Base-by-base conservation (phyloP, 768 basidiomycete genomes). In the Leccinellum albellum region DNA sequence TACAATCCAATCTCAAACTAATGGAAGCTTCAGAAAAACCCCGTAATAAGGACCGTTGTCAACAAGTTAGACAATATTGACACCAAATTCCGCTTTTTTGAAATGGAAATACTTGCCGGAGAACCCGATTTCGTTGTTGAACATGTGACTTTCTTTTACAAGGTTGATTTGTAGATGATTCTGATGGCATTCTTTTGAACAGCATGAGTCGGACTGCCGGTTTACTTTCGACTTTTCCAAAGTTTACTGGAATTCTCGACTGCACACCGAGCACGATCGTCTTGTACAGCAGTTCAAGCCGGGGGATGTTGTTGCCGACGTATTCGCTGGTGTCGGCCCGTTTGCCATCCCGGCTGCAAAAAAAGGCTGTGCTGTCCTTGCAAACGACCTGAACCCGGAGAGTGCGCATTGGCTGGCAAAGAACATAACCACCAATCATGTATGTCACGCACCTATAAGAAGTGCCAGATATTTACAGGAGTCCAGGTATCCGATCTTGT, bases 161-260 rank as follows among this genome's bases (percentile, higher is more conserved):
- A 32, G 31, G 15, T 45, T 6, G 13, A 14, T 23, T 33, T 42
- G 12, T 2, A 48, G n/a, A 29, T 46, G 20, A 4, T 40, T 50
- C 50, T 54, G 5, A 65, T 33, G 15, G 20, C 15, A 32, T 50
- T 20, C 31, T 60, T 23, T 50, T 44, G 49, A 40, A 48, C 65
- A 97, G 94, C 80, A 80, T 60, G 96, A 99, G 76, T 83, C 87
- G 8, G 82, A 85, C 63, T 98, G 94, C 70, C 78, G 76, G 31
- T 98, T 98, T 73, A 87, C 81, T 2, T 98, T 99, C 65, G 94
- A 99, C 70, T 99, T 98, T 68, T 86, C 89, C 6, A 79, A 86
- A 67, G 97, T 98, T 13, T 99, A 99, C 73, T 99, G 95, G 95
- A 99, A 99, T 75, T 96, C 95, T 15, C 86, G 97, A 35, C 76